Evolutionary conservation across 2,329 filamentous ascomycete species (phyloP).

Genomic region (Fusarium siculi): DNA sequence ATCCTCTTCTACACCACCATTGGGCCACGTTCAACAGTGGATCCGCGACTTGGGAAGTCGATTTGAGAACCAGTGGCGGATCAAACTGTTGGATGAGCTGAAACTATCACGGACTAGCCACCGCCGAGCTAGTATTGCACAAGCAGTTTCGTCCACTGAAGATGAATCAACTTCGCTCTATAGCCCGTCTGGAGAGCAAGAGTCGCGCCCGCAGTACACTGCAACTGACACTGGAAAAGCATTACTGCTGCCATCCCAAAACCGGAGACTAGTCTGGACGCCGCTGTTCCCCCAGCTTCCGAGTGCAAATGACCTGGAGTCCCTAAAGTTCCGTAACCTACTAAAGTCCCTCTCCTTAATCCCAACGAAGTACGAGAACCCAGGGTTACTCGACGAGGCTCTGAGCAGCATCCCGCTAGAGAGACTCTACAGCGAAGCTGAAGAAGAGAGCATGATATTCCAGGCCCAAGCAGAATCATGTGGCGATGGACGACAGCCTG

Average conservation of each 20-base stretch:
- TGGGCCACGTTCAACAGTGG: accelerated
- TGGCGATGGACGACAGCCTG: background rate
- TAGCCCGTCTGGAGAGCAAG: background rate
- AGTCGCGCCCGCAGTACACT: accelerated
- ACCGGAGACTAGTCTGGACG: background rate
- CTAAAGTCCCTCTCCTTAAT: background rate
- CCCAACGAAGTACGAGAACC: background rate
- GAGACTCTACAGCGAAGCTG: background rate
- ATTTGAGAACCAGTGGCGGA: background rate
- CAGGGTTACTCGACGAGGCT: background rate
- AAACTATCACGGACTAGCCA: background rate
- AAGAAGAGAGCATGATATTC: background rate
- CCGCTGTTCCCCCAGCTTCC: background rate
- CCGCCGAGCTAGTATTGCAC: background rate
- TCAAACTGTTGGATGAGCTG: background rate
- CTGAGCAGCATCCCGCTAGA: background rate
- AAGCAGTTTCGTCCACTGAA: background rate
- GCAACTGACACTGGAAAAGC: background rate
- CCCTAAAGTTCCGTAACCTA: background rate
- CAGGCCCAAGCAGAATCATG: background rate
- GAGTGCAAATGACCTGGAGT: background rate
- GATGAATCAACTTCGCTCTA: background rate
- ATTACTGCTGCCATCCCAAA: background rate
- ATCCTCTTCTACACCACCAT: background rate
- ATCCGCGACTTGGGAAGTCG: accelerated